Evolutionary conservation across 2,329 filamentous ascomycete species (phyloP).

Genomic region (Penicillium sp.): DNA sequence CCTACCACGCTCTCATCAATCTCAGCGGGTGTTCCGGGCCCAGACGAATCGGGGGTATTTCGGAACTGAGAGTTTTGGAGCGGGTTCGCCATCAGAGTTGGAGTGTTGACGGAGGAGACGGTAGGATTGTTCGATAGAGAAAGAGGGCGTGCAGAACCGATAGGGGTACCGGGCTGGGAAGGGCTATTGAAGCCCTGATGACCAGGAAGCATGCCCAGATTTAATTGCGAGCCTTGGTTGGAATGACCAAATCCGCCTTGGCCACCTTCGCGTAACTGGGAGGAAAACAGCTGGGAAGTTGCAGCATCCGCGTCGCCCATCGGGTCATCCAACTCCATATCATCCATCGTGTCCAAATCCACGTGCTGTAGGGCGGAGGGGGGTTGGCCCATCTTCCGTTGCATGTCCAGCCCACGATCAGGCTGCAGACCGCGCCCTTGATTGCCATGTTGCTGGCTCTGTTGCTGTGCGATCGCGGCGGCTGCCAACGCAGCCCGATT

Average conservation of each 20-base stretch:
- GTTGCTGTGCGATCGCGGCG: slow-evolving; percentile 52
- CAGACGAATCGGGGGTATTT: slow-evolving; percentile 65
- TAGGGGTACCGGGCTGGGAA: slow-evolving; percentile 84
- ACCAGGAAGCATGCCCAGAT: slow-evolving; percentile 73
- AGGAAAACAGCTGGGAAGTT: slow-evolving; percentile 48
- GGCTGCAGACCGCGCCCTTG: slow-evolving; percentile 39
- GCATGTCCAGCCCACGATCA: slow-evolving; percentile 38
- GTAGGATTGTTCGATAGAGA: slow-evolving; percentile 90
- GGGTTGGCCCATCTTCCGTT: slow-evolving; percentile 41
- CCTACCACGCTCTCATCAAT: slow-evolving; percentile 73
- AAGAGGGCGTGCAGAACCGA: slow-evolving; percentile 67
- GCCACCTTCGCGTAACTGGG: slow-evolving; percentile 69
- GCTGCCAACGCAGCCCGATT: slow-evolving; percentile 54
- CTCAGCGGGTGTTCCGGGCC: slow-evolving; percentile 70
- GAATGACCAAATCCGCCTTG: slow-evolving; percentile 63
- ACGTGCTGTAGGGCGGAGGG: slow-evolving; percentile 35
- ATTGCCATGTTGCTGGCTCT: slow-evolving; percentile 48
- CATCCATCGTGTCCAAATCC: slow-evolving; percentile 82
- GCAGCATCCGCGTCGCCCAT: slow-evolving; percentile 54
- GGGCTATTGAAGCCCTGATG: slow-evolving; percentile 75
- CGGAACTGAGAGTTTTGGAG: slow-evolving; percentile 59
- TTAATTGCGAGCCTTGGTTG: slow-evolving; percentile 67
- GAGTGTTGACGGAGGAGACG: slow-evolving; percentile 95
- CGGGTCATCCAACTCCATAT: slow-evolving; percentile 96
- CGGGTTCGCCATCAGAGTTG: slow-evolving; percentile 80